Percentiles rank a stretch among this genome's conserved stretches.
phyloP scores from a whole-genome alignment of 2,329 filamentous ascomycete genomes.

The Ascochyta clinopodiicola region DNA sequence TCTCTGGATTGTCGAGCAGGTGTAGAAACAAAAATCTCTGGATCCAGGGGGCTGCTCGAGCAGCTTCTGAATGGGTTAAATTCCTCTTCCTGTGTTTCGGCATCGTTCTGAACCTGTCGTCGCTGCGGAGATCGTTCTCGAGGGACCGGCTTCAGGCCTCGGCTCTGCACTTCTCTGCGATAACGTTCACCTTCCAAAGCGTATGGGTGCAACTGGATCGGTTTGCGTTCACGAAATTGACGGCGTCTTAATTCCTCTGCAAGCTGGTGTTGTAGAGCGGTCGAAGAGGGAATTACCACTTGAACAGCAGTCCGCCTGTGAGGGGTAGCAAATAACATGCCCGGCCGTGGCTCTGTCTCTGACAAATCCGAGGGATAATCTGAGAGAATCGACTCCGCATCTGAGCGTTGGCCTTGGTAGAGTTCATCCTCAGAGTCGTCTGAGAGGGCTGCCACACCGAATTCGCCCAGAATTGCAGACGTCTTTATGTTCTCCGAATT shows the following conservation, averaged over 20 bases:
- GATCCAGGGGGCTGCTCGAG: slow-evolving; percentile 33
- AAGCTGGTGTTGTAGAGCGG: slow-evolving; percentile 22
- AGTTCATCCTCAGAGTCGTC: slow-evolving; percentile 34
- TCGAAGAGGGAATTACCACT: slow-evolving; percentile 40
- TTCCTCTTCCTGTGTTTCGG: slow-evolving; percentile 43
- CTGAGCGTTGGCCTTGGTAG: slow-evolving; percentile 15
- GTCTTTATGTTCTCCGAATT: background rate
- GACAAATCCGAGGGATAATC: slow-evolving; percentile 28
- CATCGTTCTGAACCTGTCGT: slow-evolving; percentile 20
- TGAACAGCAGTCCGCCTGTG: slow-evolving; percentile 36
- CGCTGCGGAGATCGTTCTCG: slow-evolving; percentile 38
- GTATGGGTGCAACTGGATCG: slow-evolving; percentile 59
- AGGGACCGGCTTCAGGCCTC: slow-evolving; percentile 53
- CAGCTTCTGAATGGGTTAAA: slow-evolving; percentile 34
- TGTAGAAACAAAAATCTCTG: slow-evolving; percentile 34
- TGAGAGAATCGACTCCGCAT: slow-evolving; percentile 17
- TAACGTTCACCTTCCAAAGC: slow-evolving; percentile 54
- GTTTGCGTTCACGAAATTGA: slow-evolving; percentile 53
- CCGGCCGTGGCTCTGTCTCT: slow-evolving; percentile 18
- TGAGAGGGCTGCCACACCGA: slow-evolving; percentile 30
- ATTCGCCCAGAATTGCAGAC: slow-evolving; percentile 24
- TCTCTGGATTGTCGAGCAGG: slow-evolving; percentile 21
- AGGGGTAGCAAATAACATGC: slow-evolving; percentile 21
- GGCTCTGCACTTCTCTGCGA: slow-evolving; percentile 50
- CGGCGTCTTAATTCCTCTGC: slow-evolving; percentile 37